phyloP scores from a whole-genome alignment of 805 yeast genomes.

The Sugiyamaella boreocaroliniensis region DNA sequence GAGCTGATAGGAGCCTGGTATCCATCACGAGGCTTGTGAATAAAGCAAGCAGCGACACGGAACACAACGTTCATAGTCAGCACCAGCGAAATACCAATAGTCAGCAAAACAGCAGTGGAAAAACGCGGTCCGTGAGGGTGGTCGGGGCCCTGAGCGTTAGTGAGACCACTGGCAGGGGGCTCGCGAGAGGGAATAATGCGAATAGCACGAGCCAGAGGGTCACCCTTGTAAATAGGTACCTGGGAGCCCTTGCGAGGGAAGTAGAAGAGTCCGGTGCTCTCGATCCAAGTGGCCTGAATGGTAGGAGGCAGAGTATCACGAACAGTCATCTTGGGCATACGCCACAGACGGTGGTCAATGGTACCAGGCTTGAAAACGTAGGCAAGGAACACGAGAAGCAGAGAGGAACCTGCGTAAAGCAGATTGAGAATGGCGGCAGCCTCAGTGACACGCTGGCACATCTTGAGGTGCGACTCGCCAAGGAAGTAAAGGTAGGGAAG shows the following conservation, averaged over 20 bases:
- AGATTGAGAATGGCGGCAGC: constrained; percentile 44
- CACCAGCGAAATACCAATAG: constrained; percentile 16
- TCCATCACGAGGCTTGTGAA: constrained; percentile 16
- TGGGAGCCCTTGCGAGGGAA: constrained; percentile 50
- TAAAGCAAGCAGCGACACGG: constrained; percentile 31
- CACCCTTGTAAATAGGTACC: constrained; percentile 35
- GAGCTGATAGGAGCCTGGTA: constrained; percentile 1
- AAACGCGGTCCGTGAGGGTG: constrained; percentile 28
- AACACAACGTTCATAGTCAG: constrained; percentile 26
- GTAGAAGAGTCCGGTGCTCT: constrained; percentile 51
- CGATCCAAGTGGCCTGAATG: constrained; percentile 72
- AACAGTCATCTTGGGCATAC: constrained; percentile 13
- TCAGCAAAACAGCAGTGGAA: constrained; percentile 38
- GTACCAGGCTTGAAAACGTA: constrained; percentile 50
- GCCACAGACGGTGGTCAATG: constrained; percentile 35
- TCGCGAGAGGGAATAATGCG: constrained; percentile 57
- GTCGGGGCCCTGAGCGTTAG: constrained; percentile 41
- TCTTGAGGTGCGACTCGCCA: constrained; percentile 37
- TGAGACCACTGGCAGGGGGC: constrained; percentile 35
- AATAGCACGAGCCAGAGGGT: constrained; percentile 40
- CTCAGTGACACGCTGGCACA: constrained; percentile 49
- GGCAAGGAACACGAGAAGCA: constrained; percentile 44
- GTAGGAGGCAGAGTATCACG: constrained; percentile 27
- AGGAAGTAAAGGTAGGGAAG: constrained; percentile 55
- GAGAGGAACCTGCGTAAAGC: constrained; percentile 49